Percentiles rank a stretch among this genome's conserved stretches.
Conservation (phyloP, 1,284 basidiomycete genomes). For the Apiotrichum veenhuisii region DNA sequence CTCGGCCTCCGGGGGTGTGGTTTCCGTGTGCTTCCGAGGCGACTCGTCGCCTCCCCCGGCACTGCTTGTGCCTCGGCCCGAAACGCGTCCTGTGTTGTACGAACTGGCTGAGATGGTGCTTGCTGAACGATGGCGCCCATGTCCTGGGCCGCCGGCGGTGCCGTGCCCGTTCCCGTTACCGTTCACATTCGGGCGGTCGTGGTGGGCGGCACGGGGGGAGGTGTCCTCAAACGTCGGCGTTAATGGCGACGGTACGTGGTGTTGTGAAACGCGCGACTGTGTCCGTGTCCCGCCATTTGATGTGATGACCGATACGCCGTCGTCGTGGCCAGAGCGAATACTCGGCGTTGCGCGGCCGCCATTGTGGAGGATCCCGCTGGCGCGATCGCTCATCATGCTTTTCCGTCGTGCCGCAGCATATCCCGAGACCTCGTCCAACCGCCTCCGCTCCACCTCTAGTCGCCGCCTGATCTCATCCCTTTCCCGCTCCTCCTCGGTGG, state of each 20-base stretch:
- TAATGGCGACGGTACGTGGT: conserved; percentile 32
- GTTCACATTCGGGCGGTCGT: not conserved
- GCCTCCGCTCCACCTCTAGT: conserved; percentile 38
- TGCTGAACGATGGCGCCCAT: not conserved
- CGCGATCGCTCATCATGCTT: conserved; percentile 39
- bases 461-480: conserved; percentile 34
- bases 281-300: not conserved
- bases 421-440: conserved; percentile 40
- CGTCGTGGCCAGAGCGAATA: conserved; percentile 15
- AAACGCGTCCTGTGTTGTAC: conserved; percentile 1
- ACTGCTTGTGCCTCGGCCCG: conserved; percentile 1
- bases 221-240: conserved; percentile 29
- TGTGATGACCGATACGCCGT: not conserved
- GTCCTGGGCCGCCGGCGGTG: not conserved
- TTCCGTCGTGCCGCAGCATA: conserved; percentile 36
- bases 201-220: not conserved
- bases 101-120: conserved; percentile 1
- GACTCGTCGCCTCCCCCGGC: conserved; percentile 12
- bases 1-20: not conserved
- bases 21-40: conserved; percentile 21
- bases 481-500: conserved; percentile 8
- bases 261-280: conserved; percentile 5
- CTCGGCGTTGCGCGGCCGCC: conserved; percentile 34
- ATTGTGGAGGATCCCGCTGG: conserved; percentile 12
- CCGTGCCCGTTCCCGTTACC: not conserved